Conservation (phyloP, 305 asterid species). For the Ilex paraguariensis region DNA sequence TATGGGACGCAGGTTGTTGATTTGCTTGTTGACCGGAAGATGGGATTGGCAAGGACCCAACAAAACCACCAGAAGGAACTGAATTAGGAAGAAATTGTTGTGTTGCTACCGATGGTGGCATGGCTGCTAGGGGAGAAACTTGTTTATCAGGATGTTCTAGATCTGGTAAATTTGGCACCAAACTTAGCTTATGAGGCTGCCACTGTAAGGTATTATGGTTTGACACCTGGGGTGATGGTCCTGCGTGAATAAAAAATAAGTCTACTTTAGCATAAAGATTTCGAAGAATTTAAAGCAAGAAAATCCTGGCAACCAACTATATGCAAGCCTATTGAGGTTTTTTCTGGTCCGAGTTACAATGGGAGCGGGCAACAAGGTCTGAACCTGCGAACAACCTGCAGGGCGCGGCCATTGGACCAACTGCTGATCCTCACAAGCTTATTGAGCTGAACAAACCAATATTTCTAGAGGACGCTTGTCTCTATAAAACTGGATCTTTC, state of each 20-base stretch:
- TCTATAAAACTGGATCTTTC: too few species aligned
- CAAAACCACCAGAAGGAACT: conserved; percentile 43
- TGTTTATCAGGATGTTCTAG: conserved; percentile 45
- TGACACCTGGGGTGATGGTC: conserved; percentile 41
- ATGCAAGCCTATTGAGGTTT: too few species aligned
- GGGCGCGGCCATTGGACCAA: too few species aligned
- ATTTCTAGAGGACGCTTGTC: too few species aligned
- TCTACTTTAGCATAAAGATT: too few species aligned
- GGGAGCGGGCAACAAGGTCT: too few species aligned
- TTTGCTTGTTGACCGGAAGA: conserved; percentile 43
- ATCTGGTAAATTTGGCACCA: conserved; percentile 35
- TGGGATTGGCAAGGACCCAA: conserved; percentile 45
- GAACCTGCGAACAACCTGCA: too few species aligned
- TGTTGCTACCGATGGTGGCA: conserved; percentile 25
- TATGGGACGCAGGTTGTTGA: conserved; percentile 41
- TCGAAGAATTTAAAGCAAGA: too few species aligned
- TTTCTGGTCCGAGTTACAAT: too few species aligned
- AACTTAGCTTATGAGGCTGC: conserved; percentile 52
- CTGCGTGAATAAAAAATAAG: conserved; percentile 10
- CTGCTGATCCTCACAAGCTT: too few species aligned
- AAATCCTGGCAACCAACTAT: too few species aligned
- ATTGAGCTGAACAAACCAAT: too few species aligned
- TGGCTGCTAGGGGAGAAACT: conserved; percentile 38
- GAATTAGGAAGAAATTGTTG: conserved; percentile 65
- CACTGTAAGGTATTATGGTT: conserved; percentile 41